Conservation (phyloP, 2,329 filamentous ascomycete genomes). For the Penicillium sp. region DNA sequence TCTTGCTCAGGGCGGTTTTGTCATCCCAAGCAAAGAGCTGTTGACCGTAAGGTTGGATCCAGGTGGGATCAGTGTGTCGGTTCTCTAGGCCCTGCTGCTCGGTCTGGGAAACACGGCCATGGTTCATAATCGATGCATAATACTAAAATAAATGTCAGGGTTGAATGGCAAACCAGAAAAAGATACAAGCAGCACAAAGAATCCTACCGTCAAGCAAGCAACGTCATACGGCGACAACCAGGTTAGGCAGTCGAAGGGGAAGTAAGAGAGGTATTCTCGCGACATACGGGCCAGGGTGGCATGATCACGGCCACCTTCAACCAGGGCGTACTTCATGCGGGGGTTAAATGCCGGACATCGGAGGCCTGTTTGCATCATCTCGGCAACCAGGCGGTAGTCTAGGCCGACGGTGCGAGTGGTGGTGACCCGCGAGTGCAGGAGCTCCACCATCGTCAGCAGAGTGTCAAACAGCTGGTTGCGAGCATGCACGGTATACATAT, state of each 20-base stretch:
- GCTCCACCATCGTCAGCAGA: slow-evolving; percentile 59
- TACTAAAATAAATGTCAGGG: slow-evolving; percentile 9
- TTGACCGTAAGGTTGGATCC: slow-evolving; percentile 3
- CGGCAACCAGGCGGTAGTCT: slow-evolving; percentile 37
- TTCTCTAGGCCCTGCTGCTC: slow-evolving; percentile 2
- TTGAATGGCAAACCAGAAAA: not conserved
- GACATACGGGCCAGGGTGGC: not conserved
- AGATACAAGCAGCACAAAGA: not conserved
- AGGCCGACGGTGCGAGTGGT: slow-evolving; percentile 37
- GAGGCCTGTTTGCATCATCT: slow-evolving; percentile 42
- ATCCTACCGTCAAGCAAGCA: slow-evolving; percentile 28
- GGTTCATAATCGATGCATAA: slow-evolving; percentile 5
- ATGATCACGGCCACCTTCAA: not conserved
- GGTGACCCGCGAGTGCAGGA: slow-evolving; percentile 65
- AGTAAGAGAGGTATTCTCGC: slow-evolving; percentile 14
- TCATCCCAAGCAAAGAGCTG: slow-evolving; percentile 9
- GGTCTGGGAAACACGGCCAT: not conserved
- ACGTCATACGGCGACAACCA: slow-evolving; percentile 24
- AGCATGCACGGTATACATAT: slow-evolving; percentile 48
- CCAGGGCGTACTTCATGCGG: slow-evolving; percentile 39
- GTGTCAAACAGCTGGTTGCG: slow-evolving; percentile 47
- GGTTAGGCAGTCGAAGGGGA: slow-evolving; percentile 41
- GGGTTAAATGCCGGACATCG: slow-evolving; percentile 46
- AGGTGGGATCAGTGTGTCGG: not conserved
- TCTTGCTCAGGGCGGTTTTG: not conserved